phyloP scores from a whole-genome alignment of 805 yeast species.

The Gaillardinia entomophila region DNA sequence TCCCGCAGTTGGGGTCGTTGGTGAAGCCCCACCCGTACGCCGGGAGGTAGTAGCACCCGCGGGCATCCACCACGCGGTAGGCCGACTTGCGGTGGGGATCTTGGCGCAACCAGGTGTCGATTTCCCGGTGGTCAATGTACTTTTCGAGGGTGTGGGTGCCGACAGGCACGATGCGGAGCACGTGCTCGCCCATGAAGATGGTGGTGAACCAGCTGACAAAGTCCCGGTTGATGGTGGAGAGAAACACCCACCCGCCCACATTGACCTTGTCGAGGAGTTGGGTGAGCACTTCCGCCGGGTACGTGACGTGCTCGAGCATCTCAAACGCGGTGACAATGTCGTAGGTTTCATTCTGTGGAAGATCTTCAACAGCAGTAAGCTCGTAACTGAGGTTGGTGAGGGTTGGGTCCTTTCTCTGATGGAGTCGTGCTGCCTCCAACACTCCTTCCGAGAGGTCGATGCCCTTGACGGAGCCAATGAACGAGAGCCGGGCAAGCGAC shows the following conservation, averaged over 20 bases:
- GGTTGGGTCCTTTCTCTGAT: slow-evolving; percentile 60
- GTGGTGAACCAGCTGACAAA: slow-evolving; percentile 87
- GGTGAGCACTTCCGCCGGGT: slow-evolving; percentile 68
- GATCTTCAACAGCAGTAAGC: slow-evolving; percentile 56
- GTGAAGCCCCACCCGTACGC: slow-evolving; percentile 81
- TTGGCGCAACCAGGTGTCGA: slow-evolving; percentile 56
- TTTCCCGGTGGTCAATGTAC: slow-evolving; percentile 74
- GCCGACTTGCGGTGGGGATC: slow-evolving; percentile 19
- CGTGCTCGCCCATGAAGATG: slow-evolving; percentile 80
- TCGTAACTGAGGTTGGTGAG: slow-evolving; percentile 56
- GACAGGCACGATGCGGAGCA: slow-evolving; percentile 75
- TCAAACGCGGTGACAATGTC: slow-evolving; percentile 90
- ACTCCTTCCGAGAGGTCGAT: slow-evolving; percentile 85
- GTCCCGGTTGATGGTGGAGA: slow-evolving; percentile 91
- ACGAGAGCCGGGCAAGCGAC: slow-evolving; percentile 71
- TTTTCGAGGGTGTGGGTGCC: slow-evolving; percentile 90
- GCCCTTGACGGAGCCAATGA: slow-evolving; percentile 63
- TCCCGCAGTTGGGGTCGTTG: slow-evolving; percentile 57
- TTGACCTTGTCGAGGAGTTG: slow-evolving; percentile 63
- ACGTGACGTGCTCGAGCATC: slow-evolving; percentile 89
- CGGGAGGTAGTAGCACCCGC: slow-evolving; percentile 83
- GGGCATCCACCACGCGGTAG: slow-evolving; percentile 57
- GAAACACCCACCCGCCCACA: slow-evolving; percentile 78
- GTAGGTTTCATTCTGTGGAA: slow-evolving; percentile 41
- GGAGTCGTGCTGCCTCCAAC: slow-evolving; percentile 69